These are phyloP conservation scores for Exsudoporus frostii DNA, from an alignment of 768 basidiomycete genomes.

Conservation along the genomic window DNA sequence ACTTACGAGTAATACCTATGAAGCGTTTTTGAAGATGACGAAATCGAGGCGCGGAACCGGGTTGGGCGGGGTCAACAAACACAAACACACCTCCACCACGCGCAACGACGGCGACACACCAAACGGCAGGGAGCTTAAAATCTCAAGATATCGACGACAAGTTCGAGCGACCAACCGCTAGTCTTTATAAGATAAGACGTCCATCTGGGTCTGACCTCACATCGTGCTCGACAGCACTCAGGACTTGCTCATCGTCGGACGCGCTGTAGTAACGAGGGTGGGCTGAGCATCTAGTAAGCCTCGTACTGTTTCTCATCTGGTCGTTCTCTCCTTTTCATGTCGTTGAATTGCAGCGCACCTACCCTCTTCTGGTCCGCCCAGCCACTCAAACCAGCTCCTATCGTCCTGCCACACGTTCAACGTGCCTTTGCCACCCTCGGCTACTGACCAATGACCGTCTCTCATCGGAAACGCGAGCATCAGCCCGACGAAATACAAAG, in stretches of 20 bases:
- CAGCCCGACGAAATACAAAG: slow-evolving; percentile 65
- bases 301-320: not conserved
- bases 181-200: not conserved
- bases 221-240: not conserved
- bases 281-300: not conserved
- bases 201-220: not conserved
- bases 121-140: not conserved
- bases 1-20: too few species aligned
- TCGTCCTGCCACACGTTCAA: not conserved
- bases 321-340: not conserved
- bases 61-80: slow-evolving; percentile 3
- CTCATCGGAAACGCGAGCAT: slow-evolving; percentile 62
- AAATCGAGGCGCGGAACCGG: too few species aligned
- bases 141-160: not conserved
- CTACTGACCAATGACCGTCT: slow-evolving; percentile 52
- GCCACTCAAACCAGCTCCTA: not conserved
- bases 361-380: not conserved
- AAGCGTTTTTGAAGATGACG: too few species aligned
- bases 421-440: not conserved
- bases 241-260: not conserved
- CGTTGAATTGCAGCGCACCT: not conserved
- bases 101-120: slow-evolving; percentile 11
- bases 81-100: slow-evolving; percentile 8
- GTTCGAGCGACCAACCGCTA: not conserved
- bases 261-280: not conserved